Conservation (phyloP, 1,139 yeast genomes). For the Zygosaccharomyces pseudobailii region DNA sequence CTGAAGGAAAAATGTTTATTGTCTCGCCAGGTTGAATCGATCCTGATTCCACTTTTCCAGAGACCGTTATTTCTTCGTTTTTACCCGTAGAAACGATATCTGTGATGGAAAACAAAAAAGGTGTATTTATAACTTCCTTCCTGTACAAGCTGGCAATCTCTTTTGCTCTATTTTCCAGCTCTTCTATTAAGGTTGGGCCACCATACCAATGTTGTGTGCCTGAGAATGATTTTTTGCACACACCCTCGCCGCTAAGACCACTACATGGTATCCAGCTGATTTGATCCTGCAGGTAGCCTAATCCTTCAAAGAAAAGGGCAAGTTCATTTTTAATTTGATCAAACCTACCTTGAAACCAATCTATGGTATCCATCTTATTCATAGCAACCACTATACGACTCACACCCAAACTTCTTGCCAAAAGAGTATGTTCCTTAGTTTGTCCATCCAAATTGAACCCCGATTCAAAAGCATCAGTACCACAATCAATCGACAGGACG, state of each 20-base stretch:
- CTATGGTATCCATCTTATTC: conserved; percentile 77
- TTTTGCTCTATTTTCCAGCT: conserved; percentile 41
- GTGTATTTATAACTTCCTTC: conserved; percentile 27
- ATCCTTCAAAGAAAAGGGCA: conserved; percentile 53
- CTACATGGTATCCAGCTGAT: conserved; percentile 76
- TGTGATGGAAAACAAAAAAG: conserved; percentile 40
- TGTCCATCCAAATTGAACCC: conserved; percentile 88
- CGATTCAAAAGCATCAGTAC: conserved; percentile 80
- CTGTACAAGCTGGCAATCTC: conserved; percentile 30
- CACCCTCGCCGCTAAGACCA: conserved; percentile 81
- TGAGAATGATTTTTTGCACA: conserved; percentile 41
- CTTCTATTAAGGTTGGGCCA: conserved; percentile 61
- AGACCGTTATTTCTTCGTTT: conserved; percentile 35
- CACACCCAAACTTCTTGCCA: conserved; percentile 83
- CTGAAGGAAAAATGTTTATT: conserved; percentile 55
- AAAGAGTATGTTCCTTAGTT: conserved; percentile 85
- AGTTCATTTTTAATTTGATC: conserved; percentile 57
- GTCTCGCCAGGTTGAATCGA: conserved; percentile 73
- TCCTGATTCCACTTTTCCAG: conserved; percentile 77
- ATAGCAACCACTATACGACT: conserved; percentile 69
- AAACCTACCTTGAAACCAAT: conserved; percentile 67
- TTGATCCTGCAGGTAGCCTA: conserved; percentile 53
- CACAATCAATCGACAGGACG: conserved; percentile 53
- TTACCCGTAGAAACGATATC: conserved; percentile 35
- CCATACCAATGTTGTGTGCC: conserved; percentile 38